Base-by-base conservation (phyloP, 768 basidiomycete genomes). In the Candolleomyces aberdarensis region DNA sequence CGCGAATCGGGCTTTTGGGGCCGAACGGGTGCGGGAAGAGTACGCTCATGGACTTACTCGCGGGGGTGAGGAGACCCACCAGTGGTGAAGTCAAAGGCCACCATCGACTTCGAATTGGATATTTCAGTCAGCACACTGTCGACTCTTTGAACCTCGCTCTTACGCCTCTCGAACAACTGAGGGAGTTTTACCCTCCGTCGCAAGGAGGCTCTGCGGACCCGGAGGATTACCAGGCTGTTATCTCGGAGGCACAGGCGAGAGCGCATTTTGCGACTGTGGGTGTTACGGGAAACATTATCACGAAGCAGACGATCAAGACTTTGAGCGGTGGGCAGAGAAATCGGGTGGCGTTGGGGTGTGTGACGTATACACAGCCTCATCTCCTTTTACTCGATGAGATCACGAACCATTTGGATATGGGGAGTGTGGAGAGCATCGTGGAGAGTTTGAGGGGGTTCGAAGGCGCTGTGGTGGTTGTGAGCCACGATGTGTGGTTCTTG, bases 381-480 rank as follows among this genome's bases (percentile, higher is more conserved):
- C 75, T 86, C 5, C 73, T 86, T 36, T 70, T 83, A 7, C 71
- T 84, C 22, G 82, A 84, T 63, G 88, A 90, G 68, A 83, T 86
- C 5, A 86, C 88, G 49, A 83, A 87, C n/a, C 88, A 90, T 72
- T 71, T 90, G 47, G 88, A 90, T 69, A 76, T 79, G 46, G 78
- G 81, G 26, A 88, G 85, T 3, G 83, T 88, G 36, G 71, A 78
- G 60, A 83, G 83, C 0, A 72, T 90, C 1, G 81, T 83, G 0
- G 72, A 75, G 20, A 80, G 83, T 8, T 73, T 89, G 46, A 75
- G 76, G 52, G 70, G 68, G 14, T 89, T 79, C 64, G 72, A 70
- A 29, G 87, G 88, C 0, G 85, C 81, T 1, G 67, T 89, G 32
- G 72, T 88, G 10, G 73, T 88, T n/a, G 81, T 89, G 53, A 87